Percentiles rank a stretch among this genome's conserved stretches.
These are phyloP conservation scores for Adansonia digitata DNA, from an alignment of 345 rosid species.

Conservation along the genomic window DNA sequence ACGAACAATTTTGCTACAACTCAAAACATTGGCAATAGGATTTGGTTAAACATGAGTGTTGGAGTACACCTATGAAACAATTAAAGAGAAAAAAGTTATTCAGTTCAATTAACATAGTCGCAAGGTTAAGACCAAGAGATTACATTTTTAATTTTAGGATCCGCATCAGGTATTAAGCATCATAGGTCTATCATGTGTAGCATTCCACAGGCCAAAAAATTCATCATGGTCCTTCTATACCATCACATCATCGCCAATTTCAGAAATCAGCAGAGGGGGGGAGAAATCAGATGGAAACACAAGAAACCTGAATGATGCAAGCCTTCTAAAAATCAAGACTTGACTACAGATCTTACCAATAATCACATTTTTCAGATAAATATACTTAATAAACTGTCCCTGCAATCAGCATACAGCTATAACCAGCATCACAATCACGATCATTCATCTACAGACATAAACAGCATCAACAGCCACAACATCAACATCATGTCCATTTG, in stretches of 20 bases:
- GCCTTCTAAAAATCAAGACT: conserved; percentile 23
- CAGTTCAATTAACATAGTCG: conserved; percentile 16
- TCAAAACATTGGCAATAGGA: conserved; percentile 41
- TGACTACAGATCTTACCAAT: conserved; percentile 38
- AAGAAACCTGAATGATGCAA: conserved; percentile 25
- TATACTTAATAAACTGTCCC: conserved; percentile 17
- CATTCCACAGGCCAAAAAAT: conserved; percentile 25
- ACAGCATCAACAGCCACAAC: conserved; percentile 85
- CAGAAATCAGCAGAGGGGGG: conserved; percentile 20
- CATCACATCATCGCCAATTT: conserved; percentile 34
- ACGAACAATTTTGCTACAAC: conserved; percentile 35
- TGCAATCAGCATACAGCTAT: conserved; percentile 29
- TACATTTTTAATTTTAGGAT: conserved; percentile 9
- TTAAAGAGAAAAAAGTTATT: conserved; percentile 23
- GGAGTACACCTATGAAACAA: conserved; percentile 27
- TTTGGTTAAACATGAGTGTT: conserved; percentile 10
- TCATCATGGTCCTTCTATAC: conserved; percentile 26
- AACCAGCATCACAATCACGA: conserved; percentile 44
- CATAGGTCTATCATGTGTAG: conserved; percentile 29
- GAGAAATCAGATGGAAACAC: conserved; percentile 22
- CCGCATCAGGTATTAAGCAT: conserved; percentile 12
- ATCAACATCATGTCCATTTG: conserved; percentile 52
- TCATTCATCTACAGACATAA: conserved; percentile 50
- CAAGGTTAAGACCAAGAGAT: conserved; percentile 26
- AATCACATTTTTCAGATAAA: conserved; percentile 27